Evolutionary conservation across 208 protist species (phyloP), one percentile per base, ranked within the genome.

Genomic region (Naegleria fowleri): DNA sequence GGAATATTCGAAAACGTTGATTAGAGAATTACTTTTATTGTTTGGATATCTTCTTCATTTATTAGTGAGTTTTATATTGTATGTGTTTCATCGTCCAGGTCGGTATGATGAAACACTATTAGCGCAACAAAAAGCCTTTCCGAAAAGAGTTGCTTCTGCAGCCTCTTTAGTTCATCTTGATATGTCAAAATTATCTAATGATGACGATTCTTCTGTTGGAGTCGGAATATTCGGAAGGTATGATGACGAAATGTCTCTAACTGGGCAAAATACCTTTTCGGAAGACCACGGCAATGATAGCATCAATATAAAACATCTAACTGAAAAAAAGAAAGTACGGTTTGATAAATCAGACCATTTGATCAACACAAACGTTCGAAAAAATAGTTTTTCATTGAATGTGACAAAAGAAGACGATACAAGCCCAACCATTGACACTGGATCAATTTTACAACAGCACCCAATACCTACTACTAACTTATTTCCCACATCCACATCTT

Each of bases 1-100:
- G 6, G 86, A 89, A 67, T 89, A 89, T 40, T 29, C 51, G 0
- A 89, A 89, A 67, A 89, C 86, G 6, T 67, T 89, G 7, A 38
- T 89, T 1, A 0, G 86, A 67, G 86, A 89, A 89, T 67, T 16
- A 9, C 0, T 38, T 13, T 25, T 75, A 29, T 25, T 89, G 11
- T n/a, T 89, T 55, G 41, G 41, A 55, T 40, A 89, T 48, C 67
- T 89, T 3, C 5, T 89, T 6, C 5, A 89, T 67, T 41, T 89
- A 0, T 11, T 67, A 6, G n/a, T 41, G 9, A 89, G 15, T 40
- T 41, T 89, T 38, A 7, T 89, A 39, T 41, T 89, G 29, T 40
- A 89, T n/a, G 19, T 89, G 5, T 67, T 89, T 38, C 13, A 88
- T 38, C 51, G 36, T 48, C 84, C 84, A 13, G 84, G 84, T 25